Evolutionary conservation across 1,284 basidiomycete species (phyloP).

Genomic region (Pseudozyma sp.): DNA sequence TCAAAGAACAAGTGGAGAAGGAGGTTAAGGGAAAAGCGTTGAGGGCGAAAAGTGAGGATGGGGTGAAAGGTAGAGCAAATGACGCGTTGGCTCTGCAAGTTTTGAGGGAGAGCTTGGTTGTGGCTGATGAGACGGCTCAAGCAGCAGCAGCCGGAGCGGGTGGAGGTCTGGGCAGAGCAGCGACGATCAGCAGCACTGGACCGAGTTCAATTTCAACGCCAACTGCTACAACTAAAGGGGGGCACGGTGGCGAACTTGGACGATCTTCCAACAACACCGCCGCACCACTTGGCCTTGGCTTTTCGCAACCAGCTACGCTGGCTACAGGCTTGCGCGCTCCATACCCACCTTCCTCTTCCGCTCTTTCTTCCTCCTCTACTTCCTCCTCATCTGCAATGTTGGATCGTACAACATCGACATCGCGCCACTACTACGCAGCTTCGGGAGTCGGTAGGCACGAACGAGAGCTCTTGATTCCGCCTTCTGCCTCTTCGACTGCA

Average conservation of each 20-base stretch:
- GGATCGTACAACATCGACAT: slow-evolving; percentile 46
- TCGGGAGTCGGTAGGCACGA: slow-evolving; percentile 35
- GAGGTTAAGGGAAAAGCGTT: slow-evolving; percentile 18
- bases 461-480: slow-evolving; percentile 25
- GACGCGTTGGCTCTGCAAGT: slow-evolving; percentile 47
- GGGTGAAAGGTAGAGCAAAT: slow-evolving; percentile 11
- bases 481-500: background rate
- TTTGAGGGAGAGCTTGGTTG: slow-evolving; percentile 53
- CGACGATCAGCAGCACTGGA: slow-evolving; percentile 12
- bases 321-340: too few species aligned
- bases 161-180: slow-evolving; percentile 12
- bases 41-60: background rate
- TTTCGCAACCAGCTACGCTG: background rate
- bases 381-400: slow-evolving; percentile 9
- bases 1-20: slow-evolving; percentile 15
- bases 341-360: too few species aligned
- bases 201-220: background rate
- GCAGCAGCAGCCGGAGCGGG: background rate
- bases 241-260: slow-evolving; percentile 4
- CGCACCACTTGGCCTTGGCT: background rate
- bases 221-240: background rate
- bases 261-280: background rate
- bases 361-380: too few species aligned
- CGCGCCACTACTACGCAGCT: slow-evolving; percentile 51
- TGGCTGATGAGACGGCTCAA: slow-evolving; percentile 5